Evolutionary conservation across 768 basidiomycete genomes (phyloP), one percentile per base, ranked within the genome.

Genomic region (Lactarius pseudohatsudake): DNA sequence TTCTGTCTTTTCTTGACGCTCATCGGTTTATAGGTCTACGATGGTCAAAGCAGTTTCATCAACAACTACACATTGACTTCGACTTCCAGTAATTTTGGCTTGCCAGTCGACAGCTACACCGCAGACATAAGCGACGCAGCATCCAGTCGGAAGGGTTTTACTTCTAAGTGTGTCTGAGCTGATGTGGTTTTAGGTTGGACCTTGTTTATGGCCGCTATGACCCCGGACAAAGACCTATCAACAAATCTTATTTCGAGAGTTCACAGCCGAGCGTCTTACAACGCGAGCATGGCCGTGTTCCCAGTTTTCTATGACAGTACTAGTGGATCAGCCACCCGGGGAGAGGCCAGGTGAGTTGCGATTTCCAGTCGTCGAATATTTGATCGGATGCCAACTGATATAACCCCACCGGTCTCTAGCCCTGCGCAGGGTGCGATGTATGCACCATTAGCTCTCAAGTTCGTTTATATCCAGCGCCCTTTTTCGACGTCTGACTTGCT

Each of bases 351-450:
- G 69, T 70, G 57, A 30, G 66, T 22, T 60, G 41, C 16, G 20
- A 32, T 6, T 34, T 47, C 11, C 20, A n/a, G 22, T 47, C 10
- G 28, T n/a, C 6, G 8, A 9, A 10, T 34, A 4, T 9, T 34
- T 8, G 34, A 10, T 34, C 8, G 13, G 18, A n/a, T 58, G 5
- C 10, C 11, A 32, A 36, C 53, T 45, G 15, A 59, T 11, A 16
- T 4, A 45, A 15, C 34, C 0, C 5, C 16, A 3, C 9, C 2
- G 20, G 16, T 28, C n/a, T 22, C 15, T 30, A 73, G 72, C 56
- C 71, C 72, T 18, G 72, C 66, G 5, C 67, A 69, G 20, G 72
- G 72, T 40, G 72, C 67, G 10, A 61, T 73, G 60, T 73, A 66
- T 61, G 72, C 72, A 6, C 71, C 68, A 30, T 61, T 73, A 11